A percentile compares a stretch with the other conserved stretches of the same genome.
phyloP scores from a whole-genome alignment of 2,329 filamentous ascomycete species.

The Neofusicoccum sp. region DNA sequence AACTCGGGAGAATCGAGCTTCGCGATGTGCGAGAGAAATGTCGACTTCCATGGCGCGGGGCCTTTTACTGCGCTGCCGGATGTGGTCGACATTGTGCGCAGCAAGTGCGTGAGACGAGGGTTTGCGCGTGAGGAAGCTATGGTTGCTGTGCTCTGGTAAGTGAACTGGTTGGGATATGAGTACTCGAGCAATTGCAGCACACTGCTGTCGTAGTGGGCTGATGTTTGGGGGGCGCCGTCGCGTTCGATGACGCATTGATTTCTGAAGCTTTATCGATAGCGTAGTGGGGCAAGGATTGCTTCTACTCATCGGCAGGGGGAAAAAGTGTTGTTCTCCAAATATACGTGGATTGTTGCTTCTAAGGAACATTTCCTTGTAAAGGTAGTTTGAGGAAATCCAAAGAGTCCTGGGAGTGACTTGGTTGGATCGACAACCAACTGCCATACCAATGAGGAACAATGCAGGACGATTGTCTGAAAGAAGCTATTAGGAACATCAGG shows the following conservation, averaged over 20 bases:
- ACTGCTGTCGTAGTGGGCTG: not conserved
- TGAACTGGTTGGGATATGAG: not conserved
- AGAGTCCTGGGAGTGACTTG: too few relatives aligned
- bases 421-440: too few relatives aligned
- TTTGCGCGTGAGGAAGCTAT: conserved; percentile 39
- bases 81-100: conserved; percentile 47
- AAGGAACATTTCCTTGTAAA: too few relatives aligned
- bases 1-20: conserved; percentile 51
- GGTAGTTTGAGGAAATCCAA: too few relatives aligned
- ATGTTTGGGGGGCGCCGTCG: not conserved
- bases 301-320: too few relatives aligned
- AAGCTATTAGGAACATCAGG: too few relatives aligned
- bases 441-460: too few relatives aligned
- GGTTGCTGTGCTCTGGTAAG: conserved; percentile 25
- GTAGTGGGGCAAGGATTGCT: not conserved
- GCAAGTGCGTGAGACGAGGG: conserved; percentile 41
- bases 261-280: not conserved
- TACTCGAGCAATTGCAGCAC: not conserved
- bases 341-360: too few relatives aligned
- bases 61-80: conserved; percentile 33
- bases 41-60: conserved; percentile 52
- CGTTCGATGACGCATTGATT: conserved; percentile 8
- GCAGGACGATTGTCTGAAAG: too few relatives aligned
- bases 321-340: too few relatives aligned
- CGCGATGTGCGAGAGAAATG: conserved; percentile 50